These are phyloP conservation scores for Sphagnum tenellum DNA, from an alignment of 225 moss, liverwort and hornwort species.

Conservation along the genomic window DNA sequence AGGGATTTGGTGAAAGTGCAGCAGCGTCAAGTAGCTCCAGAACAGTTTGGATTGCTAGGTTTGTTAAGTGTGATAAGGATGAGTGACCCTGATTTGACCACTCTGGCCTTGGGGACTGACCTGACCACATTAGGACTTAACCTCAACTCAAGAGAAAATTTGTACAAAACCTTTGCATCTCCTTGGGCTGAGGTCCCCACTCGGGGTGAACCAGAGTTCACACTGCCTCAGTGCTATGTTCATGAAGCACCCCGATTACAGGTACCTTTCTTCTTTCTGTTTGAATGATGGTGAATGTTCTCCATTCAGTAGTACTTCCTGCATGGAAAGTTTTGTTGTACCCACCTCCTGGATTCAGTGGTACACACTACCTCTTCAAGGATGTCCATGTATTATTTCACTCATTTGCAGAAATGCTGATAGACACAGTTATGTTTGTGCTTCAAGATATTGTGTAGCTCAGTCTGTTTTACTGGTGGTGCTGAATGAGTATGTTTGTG, in stretches of 20 bases:
- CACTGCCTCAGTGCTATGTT: slow-evolving; percentile 77
- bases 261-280: slow-evolving; percentile 24
- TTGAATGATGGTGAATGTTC: too few species aligned
- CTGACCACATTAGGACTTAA: slow-evolving; percentile 93
- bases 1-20: slow-evolving; percentile 64
- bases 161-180: slow-evolving; percentile 99
- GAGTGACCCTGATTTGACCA: slow-evolving; percentile 92
- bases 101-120: slow-evolving; percentile 95
- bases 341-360: too few species aligned
- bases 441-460: too few species aligned
- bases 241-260: slow-evolving; percentile 90
- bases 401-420: too few species aligned
- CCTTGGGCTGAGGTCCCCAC: slow-evolving; percentile 98
- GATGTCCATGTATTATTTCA: too few species aligned
- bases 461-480: too few species aligned
- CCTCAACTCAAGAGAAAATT: slow-evolving; percentile 95
- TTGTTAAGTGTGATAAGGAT: slow-evolving; percentile 97
- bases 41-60: slow-evolving; percentile 90
- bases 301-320: too few species aligned
- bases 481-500: too few species aligned
- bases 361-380: too few species aligned
- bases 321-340: too few species aligned
- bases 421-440: too few species aligned
- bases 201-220: slow-evolving; percentile 92
- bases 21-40: slow-evolving; percentile 48